phyloP scores from a whole-genome alignment of 306 rosid species.

The Ziziphus jujuba region DNA sequence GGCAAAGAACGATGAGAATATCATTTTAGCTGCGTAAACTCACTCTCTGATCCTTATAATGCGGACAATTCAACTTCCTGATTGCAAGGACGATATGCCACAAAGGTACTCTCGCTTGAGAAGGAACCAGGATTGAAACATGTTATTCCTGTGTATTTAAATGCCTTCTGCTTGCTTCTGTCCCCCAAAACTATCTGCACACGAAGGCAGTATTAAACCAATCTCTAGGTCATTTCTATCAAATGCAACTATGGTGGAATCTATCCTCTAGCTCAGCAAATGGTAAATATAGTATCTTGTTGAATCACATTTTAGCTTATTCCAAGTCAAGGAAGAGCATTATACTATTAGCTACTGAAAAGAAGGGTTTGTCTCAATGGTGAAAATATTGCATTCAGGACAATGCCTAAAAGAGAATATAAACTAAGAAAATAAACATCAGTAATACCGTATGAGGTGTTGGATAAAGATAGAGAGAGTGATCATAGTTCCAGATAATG shows the following conservation, averaged over 20 bases:
- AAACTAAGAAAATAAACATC: background rate
- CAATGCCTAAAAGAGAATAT: background rate
- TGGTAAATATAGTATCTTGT: background rate
- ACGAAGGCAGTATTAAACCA: slow-evolving; percentile 19
- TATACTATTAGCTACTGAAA: background rate
- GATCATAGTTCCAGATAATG: slow-evolving; percentile 90
- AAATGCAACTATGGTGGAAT: background rate
- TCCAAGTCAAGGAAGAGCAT: background rate
- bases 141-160: slow-evolving; percentile 87
- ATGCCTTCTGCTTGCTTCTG: slow-evolving; percentile 84
- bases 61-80: slow-evolving; percentile 92
- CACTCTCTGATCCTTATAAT: slow-evolving; percentile 33
- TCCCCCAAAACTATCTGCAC: slow-evolving; percentile 82
- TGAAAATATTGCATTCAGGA: background rate
- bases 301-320: background rate
- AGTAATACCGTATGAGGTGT: slow-evolving; percentile 82
- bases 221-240: slow-evolving; percentile 21
- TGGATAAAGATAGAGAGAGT: slow-evolving; percentile 83
- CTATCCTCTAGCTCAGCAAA: no score
- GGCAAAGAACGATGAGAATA: slow-evolving; percentile 11
- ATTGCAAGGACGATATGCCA: slow-evolving; percentile 77
- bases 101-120: slow-evolving; percentile 73
- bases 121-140: slow-evolving; percentile 92
- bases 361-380: background rate
- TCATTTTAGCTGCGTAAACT: background rate